Percentiles rank a stretch among this genome's conserved stretches.
Evolutionary conservation across 768 basidiomycete species (phyloP).

Genomic region (Plicaturopsis crispa): DNA sequence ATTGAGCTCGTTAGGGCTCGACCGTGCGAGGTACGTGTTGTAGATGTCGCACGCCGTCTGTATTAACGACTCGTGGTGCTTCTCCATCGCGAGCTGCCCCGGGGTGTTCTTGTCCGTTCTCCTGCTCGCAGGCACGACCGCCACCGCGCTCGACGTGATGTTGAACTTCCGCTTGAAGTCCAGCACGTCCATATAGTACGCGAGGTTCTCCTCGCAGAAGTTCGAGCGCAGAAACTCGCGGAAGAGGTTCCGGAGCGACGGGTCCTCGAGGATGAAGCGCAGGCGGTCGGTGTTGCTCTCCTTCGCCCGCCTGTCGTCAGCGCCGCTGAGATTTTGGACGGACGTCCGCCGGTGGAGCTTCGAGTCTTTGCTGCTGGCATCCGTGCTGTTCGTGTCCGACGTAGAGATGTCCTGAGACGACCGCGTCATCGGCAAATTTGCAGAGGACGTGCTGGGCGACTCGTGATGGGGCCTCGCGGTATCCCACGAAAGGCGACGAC

Average conservation of each 20-base stretch:
- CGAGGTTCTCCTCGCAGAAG: conserved; percentile 97
- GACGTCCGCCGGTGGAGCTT: conserved; percentile 78
- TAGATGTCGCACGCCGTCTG: conserved; percentile 92
- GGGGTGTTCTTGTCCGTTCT: conserved; percentile 43
- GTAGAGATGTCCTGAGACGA: conserved; percentile 46
- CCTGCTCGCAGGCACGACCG: conserved; percentile 34
- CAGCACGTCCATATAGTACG: conserved; percentile 95
- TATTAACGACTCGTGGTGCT: conserved; percentile 91
- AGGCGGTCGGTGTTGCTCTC: conserved; percentile 92
- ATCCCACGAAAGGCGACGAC: no score
- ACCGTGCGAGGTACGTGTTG: conserved; percentile 92
- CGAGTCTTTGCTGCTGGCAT: conserved; percentile 39
- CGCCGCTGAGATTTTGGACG: conserved; percentile 50
- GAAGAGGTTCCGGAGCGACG: conserved; percentile 81
- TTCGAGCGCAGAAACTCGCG: conserved; percentile 90
- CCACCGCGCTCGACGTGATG: conserved; percentile 88
- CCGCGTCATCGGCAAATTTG: conserved; percentile 52
- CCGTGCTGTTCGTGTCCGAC: conserved; percentile 21
- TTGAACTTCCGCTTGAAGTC: conserved; percentile 96
- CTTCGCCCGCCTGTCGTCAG: conserved; percentile 51
- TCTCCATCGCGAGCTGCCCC: conserved; percentile 89
- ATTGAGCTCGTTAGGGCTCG: conserved; percentile 93
- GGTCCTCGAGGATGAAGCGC: conserved; percentile 88
- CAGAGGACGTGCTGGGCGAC: conserved; percentile 61
- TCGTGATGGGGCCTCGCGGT: conserved; percentile 30